Evolutionary conservation across 129 eudicot genomes (phyloP).

Genomic region (Scalesia atractyloides): DNA sequence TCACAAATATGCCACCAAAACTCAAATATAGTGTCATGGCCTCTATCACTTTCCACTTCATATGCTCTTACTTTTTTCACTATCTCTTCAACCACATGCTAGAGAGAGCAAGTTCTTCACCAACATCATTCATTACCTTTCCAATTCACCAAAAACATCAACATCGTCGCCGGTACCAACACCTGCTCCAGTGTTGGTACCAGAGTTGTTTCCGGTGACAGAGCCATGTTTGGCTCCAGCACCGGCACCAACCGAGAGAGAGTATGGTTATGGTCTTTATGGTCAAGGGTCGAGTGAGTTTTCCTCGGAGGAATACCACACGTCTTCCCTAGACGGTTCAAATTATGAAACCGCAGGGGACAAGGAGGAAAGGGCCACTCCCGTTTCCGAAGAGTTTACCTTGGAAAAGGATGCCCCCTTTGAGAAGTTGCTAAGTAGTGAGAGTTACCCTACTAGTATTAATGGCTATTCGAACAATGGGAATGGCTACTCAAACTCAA

Average conservation of each 20-base stretch:
- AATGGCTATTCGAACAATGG: slow-evolving; percentile 18
- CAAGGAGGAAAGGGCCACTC: not conserved
- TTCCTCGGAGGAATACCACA: slow-evolving; percentile 25
- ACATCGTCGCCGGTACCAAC: slow-evolving; percentile 1
- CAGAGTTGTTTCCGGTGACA: not conserved
- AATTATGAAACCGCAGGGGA: slow-evolving; percentile 16
- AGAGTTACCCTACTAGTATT: slow-evolving; percentile 24
- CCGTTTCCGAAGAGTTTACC: not conserved
- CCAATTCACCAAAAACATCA: slow-evolving; percentile 1
- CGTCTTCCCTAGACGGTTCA: not conserved
- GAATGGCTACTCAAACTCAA: slow-evolving; percentile 2
- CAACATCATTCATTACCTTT: slow-evolving; percentile 34
- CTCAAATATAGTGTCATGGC: slow-evolving; percentile 43
- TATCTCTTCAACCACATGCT: slow-evolving; percentile 44
- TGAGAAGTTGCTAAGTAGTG: slow-evolving; percentile 30
- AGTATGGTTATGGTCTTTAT: slow-evolving; percentile 55
- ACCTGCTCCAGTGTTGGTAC: slow-evolving; percentile 9
- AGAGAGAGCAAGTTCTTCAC: slow-evolving; percentile 61
- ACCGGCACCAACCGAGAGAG: slow-evolving; percentile 36
- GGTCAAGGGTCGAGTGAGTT: slow-evolving; percentile 38
- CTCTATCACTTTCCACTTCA: slow-evolving; percentile 25
- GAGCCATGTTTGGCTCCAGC: slow-evolving; percentile 30
- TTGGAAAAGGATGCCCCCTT: slow-evolving; percentile 27
- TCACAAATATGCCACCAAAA: slow-evolving; percentile 30
- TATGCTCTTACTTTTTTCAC: slow-evolving; percentile 29